Conservation (phyloP, 495 filamentous ascomycete species). For the Xylaria castorea region DNA sequence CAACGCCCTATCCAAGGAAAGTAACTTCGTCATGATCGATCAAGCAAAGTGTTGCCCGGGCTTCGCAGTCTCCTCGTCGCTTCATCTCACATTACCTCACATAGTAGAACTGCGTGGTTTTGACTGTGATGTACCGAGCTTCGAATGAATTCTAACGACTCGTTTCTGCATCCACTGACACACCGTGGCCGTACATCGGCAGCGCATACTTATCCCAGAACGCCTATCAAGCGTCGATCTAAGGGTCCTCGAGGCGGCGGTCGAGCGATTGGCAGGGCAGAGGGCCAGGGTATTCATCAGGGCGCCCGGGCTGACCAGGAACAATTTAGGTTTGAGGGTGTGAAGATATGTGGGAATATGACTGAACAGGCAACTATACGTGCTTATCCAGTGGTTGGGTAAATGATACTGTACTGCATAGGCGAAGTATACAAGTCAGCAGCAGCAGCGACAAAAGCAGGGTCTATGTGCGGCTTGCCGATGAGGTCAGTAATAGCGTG, state of each 20-base stretch:
- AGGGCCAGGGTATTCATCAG: background rate
- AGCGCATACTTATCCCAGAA: slow-evolving; percentile 5
- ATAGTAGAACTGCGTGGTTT: slow-evolving; percentile 7
- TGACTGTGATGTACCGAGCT: background rate
- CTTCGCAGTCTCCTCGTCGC: background rate
- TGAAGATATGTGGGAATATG: slow-evolving; percentile 2
- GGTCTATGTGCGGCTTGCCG: background rate
- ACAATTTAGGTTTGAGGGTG: slow-evolving; percentile 8
- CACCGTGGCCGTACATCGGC: background rate
- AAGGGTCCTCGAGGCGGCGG: slow-evolving; percentile 6
- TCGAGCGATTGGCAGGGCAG: slow-evolving; percentile 1
- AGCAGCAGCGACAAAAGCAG: background rate
- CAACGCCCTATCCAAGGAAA: background rate
- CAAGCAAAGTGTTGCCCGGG: slow-evolving; percentile 6
- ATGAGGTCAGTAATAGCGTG: slow-evolving; percentile 8
- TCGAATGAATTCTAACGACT: background rate
- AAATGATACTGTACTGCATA: background rate
- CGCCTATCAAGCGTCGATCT: background rate
- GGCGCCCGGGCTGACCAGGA: slow-evolving; percentile 4
- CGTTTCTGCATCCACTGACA: background rate
- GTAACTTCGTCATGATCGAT: background rate
- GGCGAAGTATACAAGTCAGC: background rate
- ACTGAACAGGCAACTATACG: background rate
- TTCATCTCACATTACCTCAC: slow-evolving; percentile 1
- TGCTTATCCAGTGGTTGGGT: background rate